A percentile compares a stretch with the other conserved stretches of the same genome.
phyloP scores from a whole-genome alignment of 148 eudicot genomes.

The Camellia japonica region DNA sequence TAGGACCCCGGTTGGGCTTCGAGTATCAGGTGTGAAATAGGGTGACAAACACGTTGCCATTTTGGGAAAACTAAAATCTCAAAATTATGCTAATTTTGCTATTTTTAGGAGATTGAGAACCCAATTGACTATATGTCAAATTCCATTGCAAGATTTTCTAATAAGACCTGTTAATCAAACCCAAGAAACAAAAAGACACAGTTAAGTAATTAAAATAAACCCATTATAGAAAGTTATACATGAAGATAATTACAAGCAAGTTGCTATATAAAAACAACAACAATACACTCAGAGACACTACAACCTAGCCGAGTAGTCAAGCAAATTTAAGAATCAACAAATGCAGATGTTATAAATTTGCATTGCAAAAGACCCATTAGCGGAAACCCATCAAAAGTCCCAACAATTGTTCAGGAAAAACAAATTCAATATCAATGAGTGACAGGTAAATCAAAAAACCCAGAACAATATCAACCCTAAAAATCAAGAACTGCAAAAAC shows the following conservation, averaged over 20 bases:
- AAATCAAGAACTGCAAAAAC: neutral
- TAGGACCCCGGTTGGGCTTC: constrained; percentile 43
- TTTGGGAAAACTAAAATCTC: neutral
- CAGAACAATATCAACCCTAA: constrained; percentile 13
- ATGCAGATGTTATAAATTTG: neutral
- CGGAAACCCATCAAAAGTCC: neutral
- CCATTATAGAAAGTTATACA: neutral
- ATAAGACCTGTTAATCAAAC: neutral
- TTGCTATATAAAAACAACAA: neutral
- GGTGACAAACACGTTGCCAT: constrained; percentile 59
- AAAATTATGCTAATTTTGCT: neutral
- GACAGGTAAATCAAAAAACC: neutral
- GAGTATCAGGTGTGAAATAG: constrained; percentile 46
- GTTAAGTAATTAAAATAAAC: neutral
- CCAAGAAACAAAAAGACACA: neutral
- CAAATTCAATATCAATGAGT: neutral
- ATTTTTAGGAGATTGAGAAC: neutral
- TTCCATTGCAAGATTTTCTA: neutral
- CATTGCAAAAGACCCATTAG: neutral
- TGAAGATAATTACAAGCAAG: neutral
- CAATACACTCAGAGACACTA: neutral
- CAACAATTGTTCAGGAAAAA: neutral
- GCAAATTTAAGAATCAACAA: neutral
- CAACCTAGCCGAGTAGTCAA: neutral
- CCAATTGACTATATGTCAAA: neutral